Evolutionary conservation across 2,329 filamentous ascomycete genomes (phyloP), one percentile per base, ranked within the genome.

Genomic region (Xylaria polymorpha): DNA sequence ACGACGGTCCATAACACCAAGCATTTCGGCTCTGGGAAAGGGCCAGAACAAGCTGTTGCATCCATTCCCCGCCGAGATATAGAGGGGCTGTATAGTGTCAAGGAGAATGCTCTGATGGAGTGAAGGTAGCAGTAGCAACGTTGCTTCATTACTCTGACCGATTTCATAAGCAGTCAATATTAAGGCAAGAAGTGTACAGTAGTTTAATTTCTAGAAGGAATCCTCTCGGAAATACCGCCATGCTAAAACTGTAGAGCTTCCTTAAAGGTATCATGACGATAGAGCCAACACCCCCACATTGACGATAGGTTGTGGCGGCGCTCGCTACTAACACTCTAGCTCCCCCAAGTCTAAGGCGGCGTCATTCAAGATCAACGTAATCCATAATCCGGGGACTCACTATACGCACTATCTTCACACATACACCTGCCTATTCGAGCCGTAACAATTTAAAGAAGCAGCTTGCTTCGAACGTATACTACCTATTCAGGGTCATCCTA

Each of bases 91-190:
- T 37, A 32, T 55, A 5, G 25, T 22, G 10, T 12, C 20, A 22
- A 32, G 25, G n/a, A 32, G 15, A 44, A 55, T 50, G n/a, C n/a
- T 51, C 14, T 20, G 15, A 25, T 59, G 44, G 58, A 61, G 43
- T 18, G 35, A 61, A 8, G 14, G n/a, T 20, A 29, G 39, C 5
- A 20, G n/a, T 14, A 29, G 46, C 12, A 32, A 41, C 15, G 46
- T 4, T 8, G 20, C 32, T 60, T 7, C n/a, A 37, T 22, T 14
- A 22, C n/a, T 37, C 53, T 39, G 7, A 15, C 14, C n/a, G 9
- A 43, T 29, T 43, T 41, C 22, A 29, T 20, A 61, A 22, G 32
- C 32, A 48, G 43, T 22, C 43, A 43, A 44, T 14, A 9, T 10
- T 25, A 37, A 18, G 29, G 18, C n/a, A 60, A 22, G n/a, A 43